Conservation (phyloP, 352 stramenopile genomes). For the Phytopythium litorale region DNA sequence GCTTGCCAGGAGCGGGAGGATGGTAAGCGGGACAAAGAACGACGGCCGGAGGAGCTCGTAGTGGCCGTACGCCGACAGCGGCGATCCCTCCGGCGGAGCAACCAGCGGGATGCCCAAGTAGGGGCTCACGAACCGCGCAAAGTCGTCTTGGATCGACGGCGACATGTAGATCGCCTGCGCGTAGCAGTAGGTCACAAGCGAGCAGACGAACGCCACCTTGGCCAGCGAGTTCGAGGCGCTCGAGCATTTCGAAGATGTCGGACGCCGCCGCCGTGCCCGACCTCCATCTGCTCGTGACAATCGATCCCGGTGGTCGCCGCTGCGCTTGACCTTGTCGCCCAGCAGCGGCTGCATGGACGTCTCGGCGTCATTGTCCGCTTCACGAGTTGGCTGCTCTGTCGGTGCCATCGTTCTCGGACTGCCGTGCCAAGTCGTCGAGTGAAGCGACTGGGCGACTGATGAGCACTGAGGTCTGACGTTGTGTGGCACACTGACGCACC, state of each 20-base stretch:
- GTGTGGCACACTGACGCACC: neutral
- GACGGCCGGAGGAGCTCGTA: constrained; percentile 51
- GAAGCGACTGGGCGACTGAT: neutral
- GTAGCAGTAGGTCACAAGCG: constrained; percentile 34
- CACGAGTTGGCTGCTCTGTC: neutral
- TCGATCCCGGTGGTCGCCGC: neutral
- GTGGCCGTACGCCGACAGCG: constrained; percentile 24
- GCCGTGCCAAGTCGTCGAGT: too few relatives aligned
- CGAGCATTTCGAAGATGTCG: neutral
- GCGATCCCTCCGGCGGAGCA: constrained; percentile 17
- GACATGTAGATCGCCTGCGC: constrained; percentile 39
- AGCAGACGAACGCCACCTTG: constrained; percentile 29
- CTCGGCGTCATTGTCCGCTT: neutral
- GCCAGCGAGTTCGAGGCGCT: constrained; percentile 4
- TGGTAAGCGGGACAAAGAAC: constrained; percentile 50
- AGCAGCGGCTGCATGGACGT: neutral
- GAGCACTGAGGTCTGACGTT: neutral
- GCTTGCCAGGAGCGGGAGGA: constrained; percentile 38
- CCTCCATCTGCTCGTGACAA: neutral
- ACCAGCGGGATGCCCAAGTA: constrained; percentile 28
- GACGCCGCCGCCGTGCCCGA: neutral
- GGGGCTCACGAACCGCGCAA: constrained; percentile 20
- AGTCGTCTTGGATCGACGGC: constrained; percentile 27
- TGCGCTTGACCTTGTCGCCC: neutral
- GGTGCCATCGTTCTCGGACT: neutral